A percentile compares a stretch with the other conserved stretches of the same genome.
phyloP scores from a whole-genome alignment of 306 rosid species.

The Medicago truncatula region MtrunA17r5.0-ANR NC_053044.1:3507501-3508000 shows the following conservation, averaged over 20 bases:
- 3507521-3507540: slow-evolving; percentile 17
- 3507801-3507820: background rate
- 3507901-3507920: background rate
- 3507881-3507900: background rate
- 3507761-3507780: too few species aligned
- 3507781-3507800: too few species aligned
- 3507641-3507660: background rate
- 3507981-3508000: slow-evolving; percentile 47
- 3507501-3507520: slow-evolving; percentile 40
- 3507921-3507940: slow-evolving; percentile 43
- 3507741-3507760: background rate
- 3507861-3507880: background rate
- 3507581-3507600: background rate
- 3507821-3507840: background rate
- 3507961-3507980: slow-evolving; percentile 50
- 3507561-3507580: background rate
- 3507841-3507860: background rate
- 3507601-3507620: background rate
- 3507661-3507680: background rate
- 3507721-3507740: background rate
- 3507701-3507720: background rate
- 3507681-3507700: background rate
- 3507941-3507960: slow-evolving; percentile 49
- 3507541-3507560: background rate
- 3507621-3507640: background rate